Conservation (phyloP, 257 asterid species). For the Coffea canephora region DNA sequence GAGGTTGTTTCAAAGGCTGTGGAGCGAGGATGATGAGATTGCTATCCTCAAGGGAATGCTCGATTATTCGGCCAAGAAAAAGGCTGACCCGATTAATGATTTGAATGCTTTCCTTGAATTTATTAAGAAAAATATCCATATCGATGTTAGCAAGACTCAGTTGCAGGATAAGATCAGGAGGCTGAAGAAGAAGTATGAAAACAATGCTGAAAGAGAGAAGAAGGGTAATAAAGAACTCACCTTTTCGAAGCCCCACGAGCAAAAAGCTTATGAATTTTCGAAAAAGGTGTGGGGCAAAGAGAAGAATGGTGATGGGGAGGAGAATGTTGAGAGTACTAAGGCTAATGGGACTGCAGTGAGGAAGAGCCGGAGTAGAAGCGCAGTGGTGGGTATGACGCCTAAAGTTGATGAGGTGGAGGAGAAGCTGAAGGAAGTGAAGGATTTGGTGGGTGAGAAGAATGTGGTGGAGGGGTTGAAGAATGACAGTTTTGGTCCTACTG, state of each 20-base stretch:
- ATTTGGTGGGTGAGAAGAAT: slow-evolving; percentile 13
- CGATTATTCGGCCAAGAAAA: slow-evolving; percentile 37
- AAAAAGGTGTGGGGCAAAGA: slow-evolving; percentile 48
- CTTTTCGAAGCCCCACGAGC: slow-evolving; percentile 49
- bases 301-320: slow-evolving; percentile 22
- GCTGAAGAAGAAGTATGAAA: slow-evolving; percentile 45
- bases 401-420: slow-evolving; percentile 17
- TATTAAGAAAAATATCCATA: slow-evolving; percentile 43
- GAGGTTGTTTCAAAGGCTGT: slow-evolving; percentile 49
- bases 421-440: slow-evolving; percentile 20
- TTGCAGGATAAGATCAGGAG: slow-evolving; percentile 56
- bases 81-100: slow-evolving; percentile 39
- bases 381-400: neutral
- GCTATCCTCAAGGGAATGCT: slow-evolving; percentile 48
- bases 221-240: slow-evolving; percentile 34
- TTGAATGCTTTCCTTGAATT: slow-evolving; percentile 47
- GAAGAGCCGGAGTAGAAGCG: slow-evolving; percentile 28
- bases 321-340: slow-evolving; percentile 27
- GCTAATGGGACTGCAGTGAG: slow-evolving; percentile 23
- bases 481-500: neutral
- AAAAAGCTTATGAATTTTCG: slow-evolving; percentile 41
- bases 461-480: slow-evolving; percentile 5
- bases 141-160: slow-evolving; percentile 42
- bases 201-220: slow-evolving; percentile 39
- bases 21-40: slow-evolving; percentile 68